Evolutionary conservation across 352 stramenopile genomes (phyloP).

Genomic region (Phytophthora litchii): DNA sequence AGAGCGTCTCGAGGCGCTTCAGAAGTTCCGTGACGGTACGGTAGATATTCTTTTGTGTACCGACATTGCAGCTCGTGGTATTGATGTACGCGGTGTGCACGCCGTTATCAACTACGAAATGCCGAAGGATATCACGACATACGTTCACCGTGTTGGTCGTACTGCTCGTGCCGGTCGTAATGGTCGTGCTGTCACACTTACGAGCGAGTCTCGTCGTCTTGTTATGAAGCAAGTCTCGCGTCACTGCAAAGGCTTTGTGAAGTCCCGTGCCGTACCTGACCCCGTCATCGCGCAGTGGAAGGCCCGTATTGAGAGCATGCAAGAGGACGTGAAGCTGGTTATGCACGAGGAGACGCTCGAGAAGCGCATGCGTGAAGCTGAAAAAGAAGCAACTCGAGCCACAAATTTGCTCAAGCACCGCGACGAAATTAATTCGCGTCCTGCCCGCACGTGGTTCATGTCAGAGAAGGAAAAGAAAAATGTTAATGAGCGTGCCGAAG

Average conservation of each 20-base stretch:
- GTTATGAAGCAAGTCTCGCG: constrained; percentile 95
- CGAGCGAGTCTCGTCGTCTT: constrained; percentile 88
- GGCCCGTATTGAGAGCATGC: constrained; percentile 84
- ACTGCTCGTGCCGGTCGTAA: constrained; percentile 97
- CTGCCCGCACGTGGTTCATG: constrained; percentile 93
- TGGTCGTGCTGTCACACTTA: constrained; percentile 88
- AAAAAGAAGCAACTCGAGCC: constrained; percentile 90
- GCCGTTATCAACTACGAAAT: constrained; percentile 99
- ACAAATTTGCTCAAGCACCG: constrained; percentile 91
- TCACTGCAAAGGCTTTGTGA: constrained; percentile 90
- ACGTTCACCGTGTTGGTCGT: constrained; percentile 98
- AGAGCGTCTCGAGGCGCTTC: constrained; percentile 95
- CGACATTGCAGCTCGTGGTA: constrained; percentile 97
- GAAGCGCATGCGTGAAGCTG: constrained; percentile 88
- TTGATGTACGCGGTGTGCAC: constrained; percentile 98
- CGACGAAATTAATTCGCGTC: constrained; percentile 90
- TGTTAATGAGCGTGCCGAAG: constrained; percentile 69
- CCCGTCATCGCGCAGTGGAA: constrained; percentile 90
- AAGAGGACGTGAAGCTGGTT: constrained; percentile 73
- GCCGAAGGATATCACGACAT: constrained; percentile 97
- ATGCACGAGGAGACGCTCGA: constrained; percentile 91
- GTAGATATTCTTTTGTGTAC: constrained; percentile 98
- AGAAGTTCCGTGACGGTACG: constrained; percentile 95
- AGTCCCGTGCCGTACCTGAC: constrained; percentile 89
- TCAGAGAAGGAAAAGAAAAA: constrained; percentile 90